phyloP scores from a whole-genome alignment of 441 rosid genomes.

The Breynia disticha region DNA sequence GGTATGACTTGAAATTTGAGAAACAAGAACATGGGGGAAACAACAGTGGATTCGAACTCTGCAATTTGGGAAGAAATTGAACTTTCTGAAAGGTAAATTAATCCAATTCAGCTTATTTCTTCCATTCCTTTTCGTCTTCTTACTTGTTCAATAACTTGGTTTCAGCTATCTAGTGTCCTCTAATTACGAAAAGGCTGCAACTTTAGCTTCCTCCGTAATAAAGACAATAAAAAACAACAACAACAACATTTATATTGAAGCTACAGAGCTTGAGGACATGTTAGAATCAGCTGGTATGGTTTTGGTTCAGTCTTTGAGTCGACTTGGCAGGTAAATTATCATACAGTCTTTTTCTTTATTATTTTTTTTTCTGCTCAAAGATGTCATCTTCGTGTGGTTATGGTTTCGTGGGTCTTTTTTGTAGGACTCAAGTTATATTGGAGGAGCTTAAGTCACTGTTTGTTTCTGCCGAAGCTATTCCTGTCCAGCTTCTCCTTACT shows the following conservation, averaged over 20 bases:
- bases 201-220: slow-evolving; percentile 46
- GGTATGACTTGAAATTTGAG: not conserved
- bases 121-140: too few species aligned
- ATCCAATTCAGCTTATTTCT: too few species aligned
- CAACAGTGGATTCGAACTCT: slow-evolving; percentile 8
- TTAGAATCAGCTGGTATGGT: slow-evolving; percentile 74
- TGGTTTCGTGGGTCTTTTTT: not conserved
- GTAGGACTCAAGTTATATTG: slow-evolving; percentile 60
- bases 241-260: slow-evolving; percentile 19
- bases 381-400: not conserved
- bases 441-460: slow-evolving; percentile 49
- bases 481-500: slow-evolving; percentile 62
- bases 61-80: slow-evolving; percentile 58
- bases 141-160: not conserved
- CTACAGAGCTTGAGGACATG: slow-evolving; percentile 32
- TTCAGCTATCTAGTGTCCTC: slow-evolving; percentile 67
- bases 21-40: not conserved
- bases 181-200: slow-evolving; percentile 62
- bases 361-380: not conserved
- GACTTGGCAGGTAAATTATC: slow-evolving; percentile 42
- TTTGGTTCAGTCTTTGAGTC: slow-evolving; percentile 68
- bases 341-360: not conserved
- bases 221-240: slow-evolving; percentile 17
- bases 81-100: slow-evolving; percentile 51
- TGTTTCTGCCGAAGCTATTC: slow-evolving; percentile 40